Percentiles rank a stretch among this genome's conserved stretches.
Conservation (phyloP, 352 stramenopile genomes). For the Phytophthora tentaculata region DNA sequence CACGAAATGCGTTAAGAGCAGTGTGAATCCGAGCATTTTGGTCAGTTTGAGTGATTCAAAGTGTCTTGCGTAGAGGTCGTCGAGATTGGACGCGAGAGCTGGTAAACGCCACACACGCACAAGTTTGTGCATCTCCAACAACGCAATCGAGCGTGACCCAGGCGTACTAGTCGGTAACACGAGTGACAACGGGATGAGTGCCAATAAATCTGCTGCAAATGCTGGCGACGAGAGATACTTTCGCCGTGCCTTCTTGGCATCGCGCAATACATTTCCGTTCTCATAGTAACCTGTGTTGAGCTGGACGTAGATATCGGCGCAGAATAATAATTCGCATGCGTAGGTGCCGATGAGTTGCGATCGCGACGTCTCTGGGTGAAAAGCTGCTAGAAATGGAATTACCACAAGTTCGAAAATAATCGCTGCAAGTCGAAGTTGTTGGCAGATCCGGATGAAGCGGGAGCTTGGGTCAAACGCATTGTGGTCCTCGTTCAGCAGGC, state of each 20-base stretch:
- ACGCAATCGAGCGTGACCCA: constrained; percentile 20
- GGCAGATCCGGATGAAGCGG: constrained; percentile 54
- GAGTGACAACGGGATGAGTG: constrained; percentile 57
- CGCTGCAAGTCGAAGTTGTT: constrained; percentile 54
- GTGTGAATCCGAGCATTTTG: constrained; percentile 58
- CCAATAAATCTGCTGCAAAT: constrained; percentile 59
- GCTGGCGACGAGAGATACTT: constrained; percentile 67
- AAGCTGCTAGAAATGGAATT: constrained; percentile 55
- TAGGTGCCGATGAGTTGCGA: constrained; percentile 51
- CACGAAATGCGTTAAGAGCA: constrained; percentile 60
- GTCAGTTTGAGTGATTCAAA: constrained; percentile 64
- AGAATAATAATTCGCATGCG: constrained; percentile 65
- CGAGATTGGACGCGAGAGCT: constrained; percentile 58
- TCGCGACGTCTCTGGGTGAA: constrained; percentile 26
- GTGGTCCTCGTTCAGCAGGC: constrained; percentile 52
- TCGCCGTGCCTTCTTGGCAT: constrained; percentile 55
- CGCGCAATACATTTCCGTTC: constrained; percentile 68
- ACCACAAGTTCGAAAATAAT: constrained; percentile 62
- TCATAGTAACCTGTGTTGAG: constrained; percentile 81
- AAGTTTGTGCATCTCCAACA: constrained; percentile 67
- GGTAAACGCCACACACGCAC: constrained; percentile 56
- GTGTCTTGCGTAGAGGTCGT: constrained; percentile 70
- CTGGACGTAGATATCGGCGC: constrained; percentile 70
- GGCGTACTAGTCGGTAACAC: constrained; percentile 24
- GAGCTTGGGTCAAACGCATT: constrained; percentile 73